Evolutionary conservation across 352 stramenopile species (phyloP).

Genomic region (Pythium aphanidermatum): DNA sequence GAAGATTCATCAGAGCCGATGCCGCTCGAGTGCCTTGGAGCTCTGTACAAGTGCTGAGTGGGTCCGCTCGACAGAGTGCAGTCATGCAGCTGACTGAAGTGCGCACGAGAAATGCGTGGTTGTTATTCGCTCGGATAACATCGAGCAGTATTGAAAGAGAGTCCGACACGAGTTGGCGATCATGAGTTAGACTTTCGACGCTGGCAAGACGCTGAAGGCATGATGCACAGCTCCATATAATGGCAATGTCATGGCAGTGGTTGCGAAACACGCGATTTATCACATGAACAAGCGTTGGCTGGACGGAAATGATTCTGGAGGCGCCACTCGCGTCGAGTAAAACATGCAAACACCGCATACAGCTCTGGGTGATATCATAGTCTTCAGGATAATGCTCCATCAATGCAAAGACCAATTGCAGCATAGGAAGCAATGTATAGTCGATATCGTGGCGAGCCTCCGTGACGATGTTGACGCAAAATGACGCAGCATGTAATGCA

Average conservation of each 20-base stretch:
- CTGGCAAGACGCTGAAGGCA: slow-evolving; percentile 8
- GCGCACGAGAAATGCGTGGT: slow-evolving; percentile 12
- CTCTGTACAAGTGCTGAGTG: background rate
- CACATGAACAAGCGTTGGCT: background rate
- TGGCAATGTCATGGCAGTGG: slow-evolving; percentile 12
- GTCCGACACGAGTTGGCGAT: no score
- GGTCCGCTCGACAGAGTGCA: slow-evolving; percentile 5
- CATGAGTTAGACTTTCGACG: no score
- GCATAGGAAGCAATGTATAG: background rate
- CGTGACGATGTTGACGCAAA: slow-evolving; percentile 16
- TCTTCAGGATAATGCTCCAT: slow-evolving; percentile 15
- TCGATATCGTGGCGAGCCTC: slow-evolving; percentile 1
- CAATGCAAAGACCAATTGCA: slow-evolving; percentile 5
- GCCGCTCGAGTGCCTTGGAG: no score
- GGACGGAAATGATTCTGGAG: background rate
- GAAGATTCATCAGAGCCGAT: no score
- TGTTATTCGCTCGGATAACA: slow-evolving; percentile 2
- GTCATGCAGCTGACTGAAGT: slow-evolving; percentile 1
- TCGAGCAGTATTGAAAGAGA: slow-evolving; percentile 5
- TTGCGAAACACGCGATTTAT: slow-evolving; percentile 2
- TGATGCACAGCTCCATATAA: slow-evolving; percentile 1
- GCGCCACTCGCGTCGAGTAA: slow-evolving; percentile 3
- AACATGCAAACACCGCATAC: slow-evolving; percentile 3
- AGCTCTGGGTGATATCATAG: slow-evolving; percentile 15
- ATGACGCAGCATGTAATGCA: slow-evolving; percentile 5